Percentiles rank a stretch among this genome's conserved stretches.
These are phyloP conservation scores for Collybiopsis luxurians DNA, from an alignment of 768 basidiomycete genomes.

Conservation along the genomic window DNA sequence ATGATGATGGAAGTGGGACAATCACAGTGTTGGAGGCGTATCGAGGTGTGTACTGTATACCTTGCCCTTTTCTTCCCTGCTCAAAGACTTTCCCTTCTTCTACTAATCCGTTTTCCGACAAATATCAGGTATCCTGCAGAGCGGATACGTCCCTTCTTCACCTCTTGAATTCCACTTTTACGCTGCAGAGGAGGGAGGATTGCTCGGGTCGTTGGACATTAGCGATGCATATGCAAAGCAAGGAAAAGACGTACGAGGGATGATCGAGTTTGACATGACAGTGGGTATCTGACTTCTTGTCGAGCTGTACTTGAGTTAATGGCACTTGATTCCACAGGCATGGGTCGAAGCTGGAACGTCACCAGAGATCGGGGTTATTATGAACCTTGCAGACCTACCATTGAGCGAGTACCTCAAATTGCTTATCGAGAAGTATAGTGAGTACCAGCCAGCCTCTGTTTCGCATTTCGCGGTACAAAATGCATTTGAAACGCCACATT, in stretches of 20 bases:
- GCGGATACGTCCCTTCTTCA: too few species aligned
- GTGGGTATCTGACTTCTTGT: not conserved
- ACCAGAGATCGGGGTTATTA: constrained; percentile 14
- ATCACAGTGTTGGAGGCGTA: too few species aligned
- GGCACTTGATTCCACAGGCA: not conserved
- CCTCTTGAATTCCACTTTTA: constrained; percentile 32
- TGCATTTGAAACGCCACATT: too few species aligned
- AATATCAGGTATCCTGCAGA: too few species aligned
- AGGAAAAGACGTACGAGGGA: constrained; percentile 34
- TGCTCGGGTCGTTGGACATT: constrained; percentile 39
- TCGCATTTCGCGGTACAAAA: too few species aligned
- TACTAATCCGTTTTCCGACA: too few species aligned
- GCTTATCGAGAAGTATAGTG: constrained; percentile 11
- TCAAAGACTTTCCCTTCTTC: too few species aligned
- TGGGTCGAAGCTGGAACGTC: constrained; percentile 10
- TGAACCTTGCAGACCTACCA: constrained; percentile 1
- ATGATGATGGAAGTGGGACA: too few species aligned
- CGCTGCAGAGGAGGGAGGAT: constrained; percentile 26
- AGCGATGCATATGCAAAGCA: constrained; percentile 34
- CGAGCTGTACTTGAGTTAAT: not conserved
- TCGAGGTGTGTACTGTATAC: too few species aligned
- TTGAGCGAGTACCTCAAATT: constrained; percentile 10
- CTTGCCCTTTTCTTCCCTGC: too few species aligned
- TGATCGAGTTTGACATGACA: constrained; percentile 31
- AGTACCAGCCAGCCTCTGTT: not conserved